These are phyloP conservation scores for Fusarium tuaranense DNA, from an alignment of 2,329 filamentous ascomycete genomes.

Conservation along the genomic window DNA sequence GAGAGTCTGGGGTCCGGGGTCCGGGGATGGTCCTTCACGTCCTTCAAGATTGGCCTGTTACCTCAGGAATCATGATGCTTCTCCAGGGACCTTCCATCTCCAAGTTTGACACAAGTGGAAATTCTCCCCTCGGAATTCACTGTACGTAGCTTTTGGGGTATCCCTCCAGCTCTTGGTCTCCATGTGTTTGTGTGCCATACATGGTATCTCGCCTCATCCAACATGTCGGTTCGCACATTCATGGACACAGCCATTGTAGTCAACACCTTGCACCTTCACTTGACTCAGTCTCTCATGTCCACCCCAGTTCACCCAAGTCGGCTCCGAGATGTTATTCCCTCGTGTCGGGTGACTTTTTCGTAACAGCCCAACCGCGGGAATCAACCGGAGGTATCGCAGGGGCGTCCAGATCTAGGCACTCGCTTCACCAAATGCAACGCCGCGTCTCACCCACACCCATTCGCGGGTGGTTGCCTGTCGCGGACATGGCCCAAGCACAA, in stretches of 20 bases:
- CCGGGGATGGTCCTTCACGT: background rate
- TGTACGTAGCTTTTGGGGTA: conserved; percentile 2
- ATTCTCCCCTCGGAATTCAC: background rate
- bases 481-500: conserved; percentile 1
- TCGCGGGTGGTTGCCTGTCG: background rate
- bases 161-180: background rate
- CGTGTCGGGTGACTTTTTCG: background rate
- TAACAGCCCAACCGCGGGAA: background rate
- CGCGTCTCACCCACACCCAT: background rate
- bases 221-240: background rate
- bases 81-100: background rate
- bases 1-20: background rate
- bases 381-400: background rate
- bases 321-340: background rate
- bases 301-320: background rate
- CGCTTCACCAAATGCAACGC: background rate
- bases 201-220: background rate
- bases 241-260: background rate
- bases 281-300: background rate
- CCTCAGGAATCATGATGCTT: conserved; percentile 4
- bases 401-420: conserved; percentile 1
- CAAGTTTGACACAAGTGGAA: background rate
- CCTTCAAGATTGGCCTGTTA: background rate
- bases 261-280: background rate
- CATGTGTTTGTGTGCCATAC: background rate